phyloP scores from a whole-genome alignment of 1,284 basidiomycete genomes.

The Paramarasmius palmivorus region DNA sequence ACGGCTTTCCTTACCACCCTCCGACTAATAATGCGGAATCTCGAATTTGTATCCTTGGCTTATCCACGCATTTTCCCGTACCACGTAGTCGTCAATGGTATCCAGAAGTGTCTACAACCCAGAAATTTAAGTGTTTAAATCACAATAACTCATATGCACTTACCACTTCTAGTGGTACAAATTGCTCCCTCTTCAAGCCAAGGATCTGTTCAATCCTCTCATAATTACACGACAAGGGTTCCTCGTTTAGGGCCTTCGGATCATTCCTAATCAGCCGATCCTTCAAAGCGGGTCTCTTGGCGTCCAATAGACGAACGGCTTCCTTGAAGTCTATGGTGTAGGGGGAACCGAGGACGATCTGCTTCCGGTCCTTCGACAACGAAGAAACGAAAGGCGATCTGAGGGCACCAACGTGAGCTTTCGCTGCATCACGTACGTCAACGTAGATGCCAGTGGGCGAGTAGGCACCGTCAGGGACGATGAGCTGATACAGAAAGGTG shows the following conservation, averaged over 20 bases:
- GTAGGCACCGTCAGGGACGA: slow-evolving; percentile 2
- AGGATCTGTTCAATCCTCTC: slow-evolving; percentile 5
- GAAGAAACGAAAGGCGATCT: slow-evolving; percentile 4
- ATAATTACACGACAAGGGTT: slow-evolving; percentile 3
- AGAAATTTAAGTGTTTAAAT: neutral
- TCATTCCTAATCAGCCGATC: slow-evolving; percentile 4
- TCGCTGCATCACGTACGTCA: slow-evolving; percentile 17
- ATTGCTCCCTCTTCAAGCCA: slow-evolving; percentile 3
- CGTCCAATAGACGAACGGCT: slow-evolving; percentile 5
- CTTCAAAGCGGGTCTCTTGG: slow-evolving; percentile 12
- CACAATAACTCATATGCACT: neutral
- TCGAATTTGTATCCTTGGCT: slow-evolving; percentile 8
- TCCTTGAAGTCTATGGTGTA: slow-evolving; percentile 3
- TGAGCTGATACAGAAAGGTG: slow-evolving; percentile 6
- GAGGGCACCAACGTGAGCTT: slow-evolving; percentile 12
- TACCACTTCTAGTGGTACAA: neutral
- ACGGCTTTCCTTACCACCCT: neutral
- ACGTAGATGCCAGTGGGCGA: slow-evolving; percentile 4
- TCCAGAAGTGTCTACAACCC: slow-evolving; percentile 11
- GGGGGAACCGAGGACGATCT: slow-evolving; percentile 8
- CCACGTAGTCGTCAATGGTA: slow-evolving; percentile 8
- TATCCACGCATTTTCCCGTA: slow-evolving; percentile 9
- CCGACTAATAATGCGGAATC: slow-evolving; percentile 3
- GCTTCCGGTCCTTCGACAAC: slow-evolving; percentile 1
- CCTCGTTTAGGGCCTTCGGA: neutral